Base-by-base conservation (phyloP, 2,329 filamentous ascomycete species). In the Coniochaeta ligniaria region DNA sequence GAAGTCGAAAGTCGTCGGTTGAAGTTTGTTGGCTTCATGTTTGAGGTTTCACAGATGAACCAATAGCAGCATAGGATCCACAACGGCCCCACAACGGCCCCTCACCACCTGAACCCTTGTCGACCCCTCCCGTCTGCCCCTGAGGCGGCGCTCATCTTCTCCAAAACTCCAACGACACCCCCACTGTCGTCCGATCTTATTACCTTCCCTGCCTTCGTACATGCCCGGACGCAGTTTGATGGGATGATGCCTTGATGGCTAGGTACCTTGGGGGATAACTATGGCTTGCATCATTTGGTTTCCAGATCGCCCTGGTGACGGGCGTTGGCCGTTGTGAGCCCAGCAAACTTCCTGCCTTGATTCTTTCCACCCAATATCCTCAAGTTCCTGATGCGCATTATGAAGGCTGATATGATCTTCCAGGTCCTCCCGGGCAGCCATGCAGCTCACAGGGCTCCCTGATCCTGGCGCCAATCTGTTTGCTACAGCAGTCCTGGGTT, bases 391-490 rank as follows among this genome's bases (percentile, higher is more conserved):
- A 2, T 11, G 20, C 43, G 24, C 43, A 12, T 47, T 26, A 12
- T 24, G 20, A 24, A 26, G 26, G 43, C 43, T 47, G 43, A 17
- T 57, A 22, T 28, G 45, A 33, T 54, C 17, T 35, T 17, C n/a
- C 22, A 22, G 50, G 43, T 31, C 31, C 26, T 60, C 16, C 26
- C 16, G 52, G 12, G n/a, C 26, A 56, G 28, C 26, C 20, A 56
- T 56, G 52, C 33, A 56, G 26, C 35, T 56, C 52, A 22, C 55
- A 35, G 14, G 16, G 55, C 14, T 17, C 55, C 6, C 16, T 16
- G 22, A 57, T 43, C 31, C 54, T 43, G 55, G 55, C 43, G 31
- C 20, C 55, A 57, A 57, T 57, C 35, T 57, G 55, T 41, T 36
- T 57, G 55, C 55, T 57, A 26, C 55, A 35, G 20, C 54, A 8